Evolutionary conservation across 495 filamentous ascomycete species (phyloP).

Genomic region (Penicillium mononematosum): DNA sequence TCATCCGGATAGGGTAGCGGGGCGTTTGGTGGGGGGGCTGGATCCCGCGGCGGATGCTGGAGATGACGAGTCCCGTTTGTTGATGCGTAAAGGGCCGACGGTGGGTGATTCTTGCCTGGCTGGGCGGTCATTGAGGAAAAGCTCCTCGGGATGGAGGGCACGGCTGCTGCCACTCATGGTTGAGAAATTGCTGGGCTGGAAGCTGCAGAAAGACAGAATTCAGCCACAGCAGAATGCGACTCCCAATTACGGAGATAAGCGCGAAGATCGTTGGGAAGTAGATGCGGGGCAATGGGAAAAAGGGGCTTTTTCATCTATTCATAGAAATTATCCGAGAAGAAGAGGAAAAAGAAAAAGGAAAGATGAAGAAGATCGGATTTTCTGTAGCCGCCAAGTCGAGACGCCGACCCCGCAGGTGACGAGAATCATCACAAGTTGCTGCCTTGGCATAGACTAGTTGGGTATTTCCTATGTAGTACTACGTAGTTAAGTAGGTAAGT

Average conservation of each 20-base stretch:
- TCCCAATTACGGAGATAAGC: slow-evolving; percentile 21
- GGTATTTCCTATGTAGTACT: background rate
- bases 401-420: slow-evolving; percentile 30
- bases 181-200: slow-evolving; percentile 1
- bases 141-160: slow-evolving; percentile 64
- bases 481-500: no score
- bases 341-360: slow-evolving; percentile 7
- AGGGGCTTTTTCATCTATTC: slow-evolving; percentile 11
- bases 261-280: slow-evolving; percentile 13
- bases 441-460: slow-evolving; percentile 1
- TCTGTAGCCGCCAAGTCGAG: slow-evolving; percentile 23
- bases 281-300: slow-evolving; percentile 10
- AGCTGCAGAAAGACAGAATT: slow-evolving; percentile 22
- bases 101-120: slow-evolving; percentile 62
- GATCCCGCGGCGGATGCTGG: slow-evolving; percentile 31
- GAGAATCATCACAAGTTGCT: slow-evolving; percentile 19
- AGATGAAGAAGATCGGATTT: slow-evolving; percentile 1
- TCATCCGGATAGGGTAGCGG: slow-evolving; percentile 78
- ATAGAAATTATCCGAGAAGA: slow-evolving; percentile 6
- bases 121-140: slow-evolving; percentile 60
- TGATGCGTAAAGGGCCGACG: slow-evolving; percentile 82
- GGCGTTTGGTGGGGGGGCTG: slow-evolving; percentile 28
- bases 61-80: slow-evolving; percentile 59
- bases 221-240: slow-evolving; percentile 12
- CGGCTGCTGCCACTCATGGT: slow-evolving; percentile 45